A percentile compares a stretch with the other conserved stretches of the same genome.
phyloP scores from a whole-genome alignment of 2,329 filamentous ascomycete genomes.

The Trichoderma pleuroti region DNA sequence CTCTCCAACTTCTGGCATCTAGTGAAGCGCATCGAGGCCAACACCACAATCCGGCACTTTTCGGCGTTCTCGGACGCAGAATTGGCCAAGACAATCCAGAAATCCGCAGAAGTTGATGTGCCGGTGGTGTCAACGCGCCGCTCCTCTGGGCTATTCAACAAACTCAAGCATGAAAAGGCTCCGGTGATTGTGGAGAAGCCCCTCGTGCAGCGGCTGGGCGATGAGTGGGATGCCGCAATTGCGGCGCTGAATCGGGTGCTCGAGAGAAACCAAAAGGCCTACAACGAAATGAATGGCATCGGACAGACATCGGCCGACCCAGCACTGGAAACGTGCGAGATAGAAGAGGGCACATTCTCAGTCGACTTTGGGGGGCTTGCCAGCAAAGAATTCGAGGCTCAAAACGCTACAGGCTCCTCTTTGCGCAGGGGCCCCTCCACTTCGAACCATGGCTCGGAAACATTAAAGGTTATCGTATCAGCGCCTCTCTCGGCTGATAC shows the following conservation, averaged over 20 bases:
- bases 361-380: slow-evolving; percentile 39
- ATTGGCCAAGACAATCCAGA: slow-evolving; percentile 35
- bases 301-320: slow-evolving; percentile 18
- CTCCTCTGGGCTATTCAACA: slow-evolving; percentile 33
- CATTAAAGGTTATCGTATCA: slow-evolving; percentile 17
- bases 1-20: slow-evolving; percentile 49
- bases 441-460: slow-evolving; percentile 5
- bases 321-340: slow-evolving; percentile 19
- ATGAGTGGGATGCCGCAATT: slow-evolving; percentile 39
- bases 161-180: slow-evolving; percentile 33
- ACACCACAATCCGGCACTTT: slow-evolving; percentile 43
- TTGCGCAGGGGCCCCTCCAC: slow-evolving; percentile 1
- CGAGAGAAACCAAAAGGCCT: slow-evolving; percentile 34
- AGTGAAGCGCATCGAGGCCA: slow-evolving; percentile 42
- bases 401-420: slow-evolving; percentile 24
- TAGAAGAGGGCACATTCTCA: slow-evolving; percentile 26
- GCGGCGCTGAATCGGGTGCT: slow-evolving; percentile 34
- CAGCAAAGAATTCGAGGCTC: slow-evolving; percentile 30
- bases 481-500: slow-evolving; percentile 6
- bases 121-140: slow-evolving; percentile 29
- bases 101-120: slow-evolving; percentile 32
- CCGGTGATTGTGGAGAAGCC: slow-evolving; percentile 30
- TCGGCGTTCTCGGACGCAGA: slow-evolving; percentile 40
- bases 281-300: slow-evolving; percentile 23
- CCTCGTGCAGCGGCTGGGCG: slow-evolving; percentile 37